Base-by-base conservation (phyloP, 2,329 filamentous ascomycete genomes). In the Colletotrichum abscissum region DNA sequence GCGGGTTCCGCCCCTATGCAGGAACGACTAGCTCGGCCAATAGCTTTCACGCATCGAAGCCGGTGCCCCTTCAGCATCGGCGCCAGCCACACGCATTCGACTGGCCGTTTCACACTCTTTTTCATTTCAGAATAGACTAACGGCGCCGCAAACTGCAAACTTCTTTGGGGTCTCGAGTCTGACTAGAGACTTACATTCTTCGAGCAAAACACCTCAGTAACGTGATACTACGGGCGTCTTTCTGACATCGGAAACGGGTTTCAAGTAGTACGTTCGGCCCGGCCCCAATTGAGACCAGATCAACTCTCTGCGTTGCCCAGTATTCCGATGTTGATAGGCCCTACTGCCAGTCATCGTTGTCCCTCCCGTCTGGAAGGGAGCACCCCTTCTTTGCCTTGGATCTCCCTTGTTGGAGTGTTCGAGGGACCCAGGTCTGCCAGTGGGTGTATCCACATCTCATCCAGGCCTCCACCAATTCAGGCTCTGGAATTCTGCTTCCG, bases 1-100 rank as follows among this genome's bases (percentile, higher is more conserved):
- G 70, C 60, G 56, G 56, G 60, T 70, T 73, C 67, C 67, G 67
- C 71, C 56, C 8, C 26, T 60, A 71, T 71, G 67, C 71, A 73
- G 71, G 70, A 70, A 70, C 71, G 35, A 33, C 26, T 30, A 60
- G 56, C 67, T 62, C 42, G 49, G 60, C 67, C 70, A 73, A 70
- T 65, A 35, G 22, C 46, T 57, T 46, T 35, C 33, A 63, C 55
- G 30, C 24, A 55, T 35, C 55, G 33, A 30, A 30, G n/a, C 67
- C 24, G 52, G n/a, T 26, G 59, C 59, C 59, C 66, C 71, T 42
- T 35, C 24, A 30, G 24, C 46, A 35, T 63, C 28, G 8, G n/a
- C 35, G 46, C 14, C 62, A 35, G 46, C 62, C 33, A 55, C 49
- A n/a, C 62, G 35, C 28, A 33, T 30, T 28, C 24, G 58, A 33